These are phyloP conservation scores for Amborella trichopoda DNA, from an alignment of 164 flowering plant species.

Conservation along the genomic window DNA sequence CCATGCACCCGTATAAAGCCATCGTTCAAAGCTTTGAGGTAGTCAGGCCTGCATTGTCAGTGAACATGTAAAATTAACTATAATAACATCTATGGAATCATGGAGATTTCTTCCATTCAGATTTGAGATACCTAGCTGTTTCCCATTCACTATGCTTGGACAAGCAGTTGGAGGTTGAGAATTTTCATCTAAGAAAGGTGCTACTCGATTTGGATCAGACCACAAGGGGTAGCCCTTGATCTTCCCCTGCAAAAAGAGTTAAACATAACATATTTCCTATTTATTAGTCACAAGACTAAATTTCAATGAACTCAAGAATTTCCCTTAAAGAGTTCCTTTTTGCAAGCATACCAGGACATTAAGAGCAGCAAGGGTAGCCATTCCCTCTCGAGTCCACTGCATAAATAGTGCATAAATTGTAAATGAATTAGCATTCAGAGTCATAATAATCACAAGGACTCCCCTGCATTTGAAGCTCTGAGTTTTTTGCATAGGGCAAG, in stretches of 20 bases:
- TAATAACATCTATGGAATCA: too few relatives aligned
- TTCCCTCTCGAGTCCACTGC: conserved; percentile 99
- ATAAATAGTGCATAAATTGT: conserved; percentile 4
- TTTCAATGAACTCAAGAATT: neutral
- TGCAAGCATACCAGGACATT: conserved; percentile 66
- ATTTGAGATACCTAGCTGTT: conserved; percentile 79
- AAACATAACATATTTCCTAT: neutral
- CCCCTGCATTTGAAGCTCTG: too few relatives aligned
- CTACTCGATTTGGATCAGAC: conserved; percentile 71
- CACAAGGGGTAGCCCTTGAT: conserved; percentile 89
- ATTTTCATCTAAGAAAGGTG: conserved; percentile 72
- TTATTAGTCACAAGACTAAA: neutral
- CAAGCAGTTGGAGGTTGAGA: conserved; percentile 73
- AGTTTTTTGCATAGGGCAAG: too few relatives aligned
- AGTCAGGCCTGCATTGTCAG: too few relatives aligned
- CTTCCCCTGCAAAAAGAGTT: conserved; percentile 44
- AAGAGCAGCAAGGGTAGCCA: conserved; percentile 93
- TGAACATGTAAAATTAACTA: too few relatives aligned
- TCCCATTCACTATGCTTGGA: conserved; percentile 91
- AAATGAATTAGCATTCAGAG: neutral
- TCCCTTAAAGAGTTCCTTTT: neutral
- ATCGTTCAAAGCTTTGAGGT: too few relatives aligned
- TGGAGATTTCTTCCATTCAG: too few relatives aligned
- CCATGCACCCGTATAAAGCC: too few relatives aligned
- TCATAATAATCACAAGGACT: too few relatives aligned